Conservation (phyloP, 768 basidiomycete genomes). For the Xerocomellus dryophilus region DNA sequence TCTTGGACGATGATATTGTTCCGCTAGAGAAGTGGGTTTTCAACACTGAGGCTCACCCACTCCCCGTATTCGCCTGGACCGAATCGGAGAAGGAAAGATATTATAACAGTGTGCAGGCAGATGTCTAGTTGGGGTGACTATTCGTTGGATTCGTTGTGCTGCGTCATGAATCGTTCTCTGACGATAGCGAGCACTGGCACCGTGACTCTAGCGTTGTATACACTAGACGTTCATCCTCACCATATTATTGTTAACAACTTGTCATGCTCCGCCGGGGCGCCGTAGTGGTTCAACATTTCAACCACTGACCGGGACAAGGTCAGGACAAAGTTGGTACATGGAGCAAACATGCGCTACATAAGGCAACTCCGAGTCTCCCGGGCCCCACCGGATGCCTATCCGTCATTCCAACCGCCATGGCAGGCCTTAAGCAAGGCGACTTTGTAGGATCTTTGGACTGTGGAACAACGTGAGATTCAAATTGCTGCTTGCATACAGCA, state of each 20-base stretch:
- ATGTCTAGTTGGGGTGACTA: neutral
- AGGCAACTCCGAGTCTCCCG: constrained; percentile 6
- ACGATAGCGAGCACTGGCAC: neutral
- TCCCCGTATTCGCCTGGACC: constrained; percentile 69
- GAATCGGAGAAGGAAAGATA: constrained; percentile 46
- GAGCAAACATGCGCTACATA: constrained; percentile 8
- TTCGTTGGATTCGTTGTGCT: neutral
- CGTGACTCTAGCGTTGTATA: neutral
- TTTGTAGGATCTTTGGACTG: constrained; percentile 94
- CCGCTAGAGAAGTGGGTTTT: constrained; percentile 57
- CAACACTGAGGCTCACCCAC: constrained; percentile 74
- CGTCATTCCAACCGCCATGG: constrained; percentile 24
- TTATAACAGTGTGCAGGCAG: neutral
- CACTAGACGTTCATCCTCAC: neutral
- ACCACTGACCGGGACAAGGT: too few relatives aligned
- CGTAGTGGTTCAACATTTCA: too few relatives aligned
- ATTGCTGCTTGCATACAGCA: neutral
- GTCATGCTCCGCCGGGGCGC: neutral
- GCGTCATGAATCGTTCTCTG: neutral
- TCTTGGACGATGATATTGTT: constrained; percentile 59
- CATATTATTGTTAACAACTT: neutral
- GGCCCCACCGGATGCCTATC: neutral
- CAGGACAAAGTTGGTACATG: too few relatives aligned
- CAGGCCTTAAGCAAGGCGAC: constrained; percentile 56
- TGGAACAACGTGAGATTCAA: constrained; percentile 78